These are phyloP conservation scores for Solanum medicagineum DNA, from an alignment of 257 asterid species.

Conservation along the genomic window DNA sequence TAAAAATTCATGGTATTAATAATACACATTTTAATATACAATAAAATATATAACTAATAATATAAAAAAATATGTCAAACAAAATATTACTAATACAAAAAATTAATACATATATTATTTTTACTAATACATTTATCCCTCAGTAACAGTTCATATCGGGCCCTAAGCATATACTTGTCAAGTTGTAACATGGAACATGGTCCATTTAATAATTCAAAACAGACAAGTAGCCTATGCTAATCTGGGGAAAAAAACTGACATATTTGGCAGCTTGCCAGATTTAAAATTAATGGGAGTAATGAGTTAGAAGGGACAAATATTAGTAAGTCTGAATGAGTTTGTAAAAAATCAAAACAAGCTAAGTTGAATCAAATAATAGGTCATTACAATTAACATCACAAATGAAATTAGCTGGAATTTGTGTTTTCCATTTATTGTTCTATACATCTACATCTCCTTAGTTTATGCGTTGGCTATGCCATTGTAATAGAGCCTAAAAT, in stretches of 20 bases:
- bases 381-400: neutral
- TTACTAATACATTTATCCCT: too few species aligned
- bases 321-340: neutral
- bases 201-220: neutral
- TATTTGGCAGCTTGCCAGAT: neutral
- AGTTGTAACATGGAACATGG: neutral
- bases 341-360: neutral
- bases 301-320: neutral
- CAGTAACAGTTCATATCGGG: too few species aligned
- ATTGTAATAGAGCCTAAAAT: neutral
- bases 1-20: too few species aligned
- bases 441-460: neutral
- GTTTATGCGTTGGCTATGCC: neutral
- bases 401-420: neutral
- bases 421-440: neutral
- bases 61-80: too few species aligned
- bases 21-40: too few species aligned
- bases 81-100: too few species aligned
- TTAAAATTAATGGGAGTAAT: neutral
- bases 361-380: neutral
- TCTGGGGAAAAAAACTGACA: neutral
- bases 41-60: too few species aligned
- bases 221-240: neutral
- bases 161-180: neutral
- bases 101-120: too few species aligned